A percentile compares a stretch with the other conserved stretches of the same genome.
Conservation (phyloP, 495 filamentous ascomycete genomes). For the Penicillium parvum region DNA sequence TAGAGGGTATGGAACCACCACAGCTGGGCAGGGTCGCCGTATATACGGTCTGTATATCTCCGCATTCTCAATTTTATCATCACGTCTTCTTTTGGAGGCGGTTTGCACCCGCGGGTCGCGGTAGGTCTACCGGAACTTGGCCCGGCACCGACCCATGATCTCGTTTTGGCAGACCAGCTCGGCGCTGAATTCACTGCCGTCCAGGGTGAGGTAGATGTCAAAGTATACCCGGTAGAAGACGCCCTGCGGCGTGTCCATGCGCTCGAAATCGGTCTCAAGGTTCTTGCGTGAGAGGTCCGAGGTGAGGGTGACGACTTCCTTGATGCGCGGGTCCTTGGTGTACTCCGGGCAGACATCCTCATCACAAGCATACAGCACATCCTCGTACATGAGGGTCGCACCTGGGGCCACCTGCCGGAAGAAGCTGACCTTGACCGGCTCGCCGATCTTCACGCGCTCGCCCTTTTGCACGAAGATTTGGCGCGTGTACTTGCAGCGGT, state of each 20-base stretch:
- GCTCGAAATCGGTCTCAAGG: conserved; percentile 96
- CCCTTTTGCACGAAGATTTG: conserved; percentile 99
- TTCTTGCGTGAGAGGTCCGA: conserved; percentile 97
- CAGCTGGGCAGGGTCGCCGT: too few relatives aligned
- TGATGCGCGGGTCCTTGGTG: conserved; percentile 98
- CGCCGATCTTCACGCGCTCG: conserved; percentile 96
- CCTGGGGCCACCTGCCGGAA: conserved; percentile 97
- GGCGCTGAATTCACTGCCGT: conserved; percentile 95
- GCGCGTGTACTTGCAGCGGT: conserved; percentile 96
- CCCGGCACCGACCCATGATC: conserved; percentile 94
- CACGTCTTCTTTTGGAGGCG: too few relatives aligned
- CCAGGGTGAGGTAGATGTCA: conserved; percentile 87
- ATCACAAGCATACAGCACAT: conserved; percentile 96
- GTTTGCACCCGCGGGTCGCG: background rate
- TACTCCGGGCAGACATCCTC: conserved; percentile 98
- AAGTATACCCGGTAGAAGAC: conserved; percentile 90
- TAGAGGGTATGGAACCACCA: too few relatives aligned
- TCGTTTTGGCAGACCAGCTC: conserved; percentile 98
- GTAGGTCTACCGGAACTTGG: conserved; percentile 70
- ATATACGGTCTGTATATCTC: too few relatives aligned
- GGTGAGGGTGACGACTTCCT: conserved; percentile 97
- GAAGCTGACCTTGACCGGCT: conserved; percentile 98
- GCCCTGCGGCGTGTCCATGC: conserved; percentile 98
- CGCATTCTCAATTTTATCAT: too few relatives aligned
- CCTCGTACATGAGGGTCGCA: conserved; percentile 98